Percentiles rank a stretch among this genome's conserved stretches.
These are phyloP conservation scores for Calvatia gigantea DNA, from an alignment of 768 basidiomycete species.

Conservation along the genomic window DNA sequence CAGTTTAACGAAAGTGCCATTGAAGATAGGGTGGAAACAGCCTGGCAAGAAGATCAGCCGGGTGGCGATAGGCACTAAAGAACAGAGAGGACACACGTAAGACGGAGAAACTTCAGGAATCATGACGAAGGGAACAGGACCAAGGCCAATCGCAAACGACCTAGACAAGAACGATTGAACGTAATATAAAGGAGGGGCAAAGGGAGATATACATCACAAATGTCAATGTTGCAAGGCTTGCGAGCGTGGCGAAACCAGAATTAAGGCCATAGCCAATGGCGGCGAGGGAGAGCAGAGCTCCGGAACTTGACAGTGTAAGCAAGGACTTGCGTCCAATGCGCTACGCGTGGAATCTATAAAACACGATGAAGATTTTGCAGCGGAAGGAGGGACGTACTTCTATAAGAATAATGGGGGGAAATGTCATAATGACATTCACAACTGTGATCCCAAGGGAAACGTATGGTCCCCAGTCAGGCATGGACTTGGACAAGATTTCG, in stretches of 20 bases:
- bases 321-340: constrained; percentile 71
- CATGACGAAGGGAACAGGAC: constrained; percentile 91
- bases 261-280: constrained; percentile 72
- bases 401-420: constrained; percentile 84
- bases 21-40: constrained; percentile 78
- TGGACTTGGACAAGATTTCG: constrained; percentile 73
- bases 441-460: constrained; percentile 82
- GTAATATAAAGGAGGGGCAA: neutral
- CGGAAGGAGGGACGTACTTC: constrained; percentile 48
- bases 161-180: constrained; percentile 30
- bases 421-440: constrained; percentile 80
- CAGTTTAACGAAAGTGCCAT: constrained; percentile 72
- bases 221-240: constrained; percentile 70
- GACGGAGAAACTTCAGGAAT: constrained; percentile 85
- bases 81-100: constrained; percentile 44
- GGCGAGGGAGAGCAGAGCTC: constrained; percentile 63
- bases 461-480: constrained; percentile 78
- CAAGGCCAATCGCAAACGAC: constrained; percentile 87
- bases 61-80: neutral
- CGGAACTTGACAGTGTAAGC: constrained; percentile 60
- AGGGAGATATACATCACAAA: constrained; percentile 69
- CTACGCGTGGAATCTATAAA: constrained; percentile 30
- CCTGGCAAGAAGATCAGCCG: constrained; percentile 35
- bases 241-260: constrained; percentile 50
- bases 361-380: neutral